Percentiles rank a stretch among this genome's conserved stretches.
These are phyloP conservation scores for Amanita pseudoporphyria DNA, from an alignment of 768 basidiomycete genomes.

Conservation along the genomic window DNA sequence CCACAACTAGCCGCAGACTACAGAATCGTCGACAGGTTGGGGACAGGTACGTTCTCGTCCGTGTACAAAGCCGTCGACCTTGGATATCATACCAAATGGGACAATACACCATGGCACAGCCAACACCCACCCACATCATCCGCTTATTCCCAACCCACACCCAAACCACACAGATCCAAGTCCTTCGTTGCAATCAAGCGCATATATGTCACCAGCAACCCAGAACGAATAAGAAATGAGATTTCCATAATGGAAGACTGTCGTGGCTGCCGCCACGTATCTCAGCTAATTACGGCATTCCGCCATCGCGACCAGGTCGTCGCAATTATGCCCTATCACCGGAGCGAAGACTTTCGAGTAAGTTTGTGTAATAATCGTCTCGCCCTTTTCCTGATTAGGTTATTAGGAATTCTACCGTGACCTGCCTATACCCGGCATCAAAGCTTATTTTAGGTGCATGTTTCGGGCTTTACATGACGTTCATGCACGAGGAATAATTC, in stretches of 20 bases:
- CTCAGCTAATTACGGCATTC: conserved; percentile 93
- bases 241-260: conserved; percentile 81
- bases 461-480: conserved; percentile 86
- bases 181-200: conserved; percentile 91
- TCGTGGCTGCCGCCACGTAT: conserved; percentile 78
- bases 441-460: conserved; percentile 83
- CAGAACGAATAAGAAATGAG: conserved; percentile 88
- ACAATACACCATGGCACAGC: conserved; percentile 68
- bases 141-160: conserved; percentile 51
- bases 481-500: conserved; percentile 79
- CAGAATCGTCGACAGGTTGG: conserved; percentile 79
- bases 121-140: conserved; percentile 52
- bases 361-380: conserved; percentile 19
- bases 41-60: conserved; percentile 96
- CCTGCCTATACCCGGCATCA: conserved; percentile 69
- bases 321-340: conserved; percentile 87
- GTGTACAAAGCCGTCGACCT: conserved; percentile 97
- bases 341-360: conserved; percentile 90
- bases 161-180: conserved; percentile 32
- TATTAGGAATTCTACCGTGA: conserved; percentile 66
- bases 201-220: conserved; percentile 94
- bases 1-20: conserved; percentile 63
- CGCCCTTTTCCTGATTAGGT: not conserved
- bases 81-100: conserved; percentile 63
- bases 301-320: conserved; percentile 88